A percentile compares a stretch with the other conserved stretches of the same genome.
Conservation (phyloP, 495 filamentous ascomycete species). For the Xylaria longipes region DNA sequence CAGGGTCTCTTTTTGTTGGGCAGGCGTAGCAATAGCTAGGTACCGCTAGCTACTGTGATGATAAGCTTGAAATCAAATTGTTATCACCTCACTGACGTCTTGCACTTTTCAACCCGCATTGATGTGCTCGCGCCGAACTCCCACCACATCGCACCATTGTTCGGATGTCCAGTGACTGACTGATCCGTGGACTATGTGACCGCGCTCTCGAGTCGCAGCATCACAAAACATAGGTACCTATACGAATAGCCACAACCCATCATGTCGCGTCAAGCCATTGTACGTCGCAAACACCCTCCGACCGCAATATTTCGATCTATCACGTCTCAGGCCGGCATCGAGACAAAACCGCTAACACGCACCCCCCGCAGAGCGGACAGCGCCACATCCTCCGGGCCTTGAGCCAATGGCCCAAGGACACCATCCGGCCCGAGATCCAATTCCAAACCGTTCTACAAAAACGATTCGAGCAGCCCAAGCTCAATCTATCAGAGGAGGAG, state of each 20-base stretch:
- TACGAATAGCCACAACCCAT: not conserved
- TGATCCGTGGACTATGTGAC: not conserved
- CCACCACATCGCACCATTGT: not conserved
- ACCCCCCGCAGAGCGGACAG: slow-evolving; percentile 43
- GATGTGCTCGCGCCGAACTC: not conserved
- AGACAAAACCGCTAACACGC: slow-evolving; percentile 29
- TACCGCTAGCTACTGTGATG: not conserved
- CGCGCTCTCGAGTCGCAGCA: not conserved
- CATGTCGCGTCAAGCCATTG: slow-evolving; percentile 40
- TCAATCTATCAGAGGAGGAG: slow-evolving; percentile 37
- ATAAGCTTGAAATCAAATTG: not conserved
- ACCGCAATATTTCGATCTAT: not conserved
- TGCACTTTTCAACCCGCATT: not conserved
- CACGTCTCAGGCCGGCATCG: not conserved
- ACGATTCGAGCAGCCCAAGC: slow-evolving; percentile 58
- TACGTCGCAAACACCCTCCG: slow-evolving; percentile 25
- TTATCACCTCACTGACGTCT: slow-evolving; percentile 17
- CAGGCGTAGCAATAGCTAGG: not conserved
- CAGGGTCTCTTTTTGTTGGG: no score
- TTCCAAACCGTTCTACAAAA: slow-evolving; percentile 73
- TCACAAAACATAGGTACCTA: not conserved
- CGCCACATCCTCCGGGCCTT: slow-evolving; percentile 71
- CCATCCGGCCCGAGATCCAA: slow-evolving; percentile 76
- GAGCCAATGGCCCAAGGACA: slow-evolving; percentile 78
- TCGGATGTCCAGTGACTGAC: slow-evolving; percentile 2